Base-by-base conservation (phyloP, 2,329 filamentous ascomycete genomes). In the Neonectria sp. region DNA sequence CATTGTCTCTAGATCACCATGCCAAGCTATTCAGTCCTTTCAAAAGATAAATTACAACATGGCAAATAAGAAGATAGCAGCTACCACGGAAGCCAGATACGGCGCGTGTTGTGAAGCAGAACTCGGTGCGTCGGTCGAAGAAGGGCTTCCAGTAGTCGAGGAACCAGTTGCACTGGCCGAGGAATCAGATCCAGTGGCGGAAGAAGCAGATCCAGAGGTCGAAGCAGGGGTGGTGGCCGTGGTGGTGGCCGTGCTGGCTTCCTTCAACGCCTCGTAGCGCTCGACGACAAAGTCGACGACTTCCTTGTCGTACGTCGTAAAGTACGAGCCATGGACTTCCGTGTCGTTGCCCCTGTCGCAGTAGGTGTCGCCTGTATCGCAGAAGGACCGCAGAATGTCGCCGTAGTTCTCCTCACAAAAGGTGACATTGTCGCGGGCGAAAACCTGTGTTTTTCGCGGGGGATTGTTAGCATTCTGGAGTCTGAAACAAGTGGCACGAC, bases 351-450 rank as follows among this genome's bases (percentile, higher is more conserved):
- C 83, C 8, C 46, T 3, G 71, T 80, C 82, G 71, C 82, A 84
- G 74, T 82, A 84, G 17, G 75, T 65, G 66, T 85, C 84, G 55
- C 82, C 82, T 0, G 69, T 77, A 74, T 84, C 82, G 73, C 82
- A 84, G 73, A 79, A 84, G 4, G 82, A 82, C 51, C 78, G 74
- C 51, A 84, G 71, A 37, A 79, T 78, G 70, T 77, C 68, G 60
- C 73, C 71, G 71, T 82, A 82, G 40, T 74, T 63, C 55, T 76
- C 70, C 67, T 81, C 73, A 75, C 82, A 84, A 15, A 73, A 71
- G 40, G 73, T 75, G 49, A 76, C 71, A 62, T 81, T 73, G n/a
- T 76, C 71, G 48, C 82, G 81, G 37, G 69, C 55, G 65, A 84
- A 82, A 58, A 83, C 68, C 82, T 83, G 56, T n/a, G 35, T 13